These are phyloP conservation scores for Hanseniaspora clermontiae DNA, from an alignment of 805 yeast genomes.

Conservation along the genomic window DNA sequence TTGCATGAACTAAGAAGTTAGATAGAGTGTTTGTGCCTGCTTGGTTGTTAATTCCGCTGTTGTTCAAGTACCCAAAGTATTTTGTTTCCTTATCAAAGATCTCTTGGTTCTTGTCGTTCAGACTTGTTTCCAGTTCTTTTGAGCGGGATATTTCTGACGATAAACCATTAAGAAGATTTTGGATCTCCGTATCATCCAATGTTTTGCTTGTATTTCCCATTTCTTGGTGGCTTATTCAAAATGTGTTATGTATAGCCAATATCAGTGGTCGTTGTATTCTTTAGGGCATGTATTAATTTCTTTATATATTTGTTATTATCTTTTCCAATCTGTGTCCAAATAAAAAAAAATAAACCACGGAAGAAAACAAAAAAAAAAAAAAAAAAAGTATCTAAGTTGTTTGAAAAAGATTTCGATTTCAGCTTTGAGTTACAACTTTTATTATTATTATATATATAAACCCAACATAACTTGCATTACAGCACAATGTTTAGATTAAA, in stretches of 20 bases:
- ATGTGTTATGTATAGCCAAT: not conserved
- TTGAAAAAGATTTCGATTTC: too few species aligned
- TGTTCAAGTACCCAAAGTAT: conserved; percentile 10
- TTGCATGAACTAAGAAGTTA: not conserved
- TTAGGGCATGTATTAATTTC: too few species aligned
- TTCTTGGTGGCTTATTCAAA: not conserved
- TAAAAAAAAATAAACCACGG: too few species aligned
- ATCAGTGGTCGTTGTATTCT: too few species aligned
- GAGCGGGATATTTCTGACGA: not conserved
- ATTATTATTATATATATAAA: too few species aligned
- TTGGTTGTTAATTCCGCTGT: not conserved
- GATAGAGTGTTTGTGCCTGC: not conserved
- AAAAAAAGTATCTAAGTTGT: too few species aligned
- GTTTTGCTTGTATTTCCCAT: not conserved
- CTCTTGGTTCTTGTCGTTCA: conserved; percentile 11
- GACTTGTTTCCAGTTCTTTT: not conserved
- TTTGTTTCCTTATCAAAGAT: conserved; percentile 13
- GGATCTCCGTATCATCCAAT: not conserved
- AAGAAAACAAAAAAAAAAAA: too few species aligned
- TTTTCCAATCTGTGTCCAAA: too few species aligned
- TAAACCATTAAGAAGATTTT: not conserved
- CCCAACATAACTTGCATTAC: too few species aligned
- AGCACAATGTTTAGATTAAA: not conserved
- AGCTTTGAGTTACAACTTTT: too few species aligned
- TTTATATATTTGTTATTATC: too few species aligned